These are phyloP conservation scores for Pezizomycotina sp. DNA, from an alignment of 2,329 filamentous ascomycete species.

Conservation along the genomic window DNA sequence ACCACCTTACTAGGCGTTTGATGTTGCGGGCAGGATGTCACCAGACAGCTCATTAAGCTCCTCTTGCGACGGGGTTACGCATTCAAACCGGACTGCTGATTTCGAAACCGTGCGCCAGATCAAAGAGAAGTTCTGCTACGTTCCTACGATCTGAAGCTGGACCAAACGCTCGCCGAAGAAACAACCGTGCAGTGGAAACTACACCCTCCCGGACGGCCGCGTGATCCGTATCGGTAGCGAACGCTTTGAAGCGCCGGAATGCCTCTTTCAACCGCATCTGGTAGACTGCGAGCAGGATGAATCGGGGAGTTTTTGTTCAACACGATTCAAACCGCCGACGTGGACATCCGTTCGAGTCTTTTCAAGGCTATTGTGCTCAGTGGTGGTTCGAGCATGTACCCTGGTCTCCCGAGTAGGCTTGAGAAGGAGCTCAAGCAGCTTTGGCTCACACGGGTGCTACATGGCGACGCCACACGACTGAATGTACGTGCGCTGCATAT, in stretches of 20 bases:
- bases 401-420: constrained; percentile 77
- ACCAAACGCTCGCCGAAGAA: constrained; percentile 90
- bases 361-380: constrained; percentile 97
- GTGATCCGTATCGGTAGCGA: constrained; percentile 94
- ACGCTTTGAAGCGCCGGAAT: constrained; percentile 94
- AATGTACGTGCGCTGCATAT: constrained; percentile 39
- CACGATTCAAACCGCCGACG: constrained; percentile 89
- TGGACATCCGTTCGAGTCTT: constrained; percentile 80
- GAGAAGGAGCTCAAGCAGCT: constrained; percentile 99
- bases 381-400: constrained; percentile 97
- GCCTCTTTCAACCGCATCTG: constrained; percentile 93
- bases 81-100: constrained; percentile 90
- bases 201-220: constrained; percentile 88
- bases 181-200: constrained; percentile 94
- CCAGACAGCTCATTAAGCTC: constrained; percentile 91
- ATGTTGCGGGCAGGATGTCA: constrained; percentile 96
- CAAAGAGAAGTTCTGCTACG: constrained; percentile 99
- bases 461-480: constrained; percentile 80
- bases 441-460: constrained; percentile 82
- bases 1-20: constrained; percentile 86
- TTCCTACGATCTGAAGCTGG: constrained; percentile 95
- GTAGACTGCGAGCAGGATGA: constrained; percentile 96
- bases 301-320: constrained; percentile 98
- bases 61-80: constrained; percentile 88
- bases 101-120: constrained; percentile 98